Evolutionary conservation across 495 filamentous ascomycete genomes (phyloP), one percentile per base, ranked within the genome.

Genomic region (Cryomyces minteri): DNA sequence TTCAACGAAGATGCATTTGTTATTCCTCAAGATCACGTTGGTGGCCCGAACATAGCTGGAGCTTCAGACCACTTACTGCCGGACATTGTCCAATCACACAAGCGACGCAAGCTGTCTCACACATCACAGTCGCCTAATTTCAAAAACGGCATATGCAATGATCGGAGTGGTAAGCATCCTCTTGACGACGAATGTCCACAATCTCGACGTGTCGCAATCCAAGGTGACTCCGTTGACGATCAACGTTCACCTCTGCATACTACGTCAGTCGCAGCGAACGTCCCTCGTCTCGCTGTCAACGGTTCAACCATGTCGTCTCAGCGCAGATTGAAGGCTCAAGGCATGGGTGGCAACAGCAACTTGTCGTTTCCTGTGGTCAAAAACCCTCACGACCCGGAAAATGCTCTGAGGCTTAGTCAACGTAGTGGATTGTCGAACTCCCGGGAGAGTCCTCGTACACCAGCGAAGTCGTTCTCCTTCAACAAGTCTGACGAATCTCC

Each of bases 351-450:
- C 1, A 54, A 31, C 12, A 62, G 63, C n/a, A 59, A 55, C 1
- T 67, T 84, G 25, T 66, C 65, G 11, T 93, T 84, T 51, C 72
- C 81, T 1, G 74, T 88, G 7, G 83, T 92, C 11, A 94, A 94
- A 59, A 73, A 90, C 48, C 72, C 80, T 0, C 72, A 79, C 48
- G 73, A 83, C 48, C 69, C 72, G 29, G 69, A 67, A 48, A 84
- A 81, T 2, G 62, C 69, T 5, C 47, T 76, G 33, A 70, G 80
- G 45, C 70, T 86, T 41, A 88, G 80, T 56, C 84, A 92, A 58
- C 67, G 66, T 30, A 73, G 64, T 32, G 62, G 62, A 34, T 68
- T 66, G 37, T 58, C 62, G 9, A 68, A 67, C 43, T 54, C 55
- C 4, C 57, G 66, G 40, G 57, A 57, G 7, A 51, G 54, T 4